phyloP scores from a whole-genome alignment of 768 basidiomycete genomes.

The Boletales sp. region DNA sequence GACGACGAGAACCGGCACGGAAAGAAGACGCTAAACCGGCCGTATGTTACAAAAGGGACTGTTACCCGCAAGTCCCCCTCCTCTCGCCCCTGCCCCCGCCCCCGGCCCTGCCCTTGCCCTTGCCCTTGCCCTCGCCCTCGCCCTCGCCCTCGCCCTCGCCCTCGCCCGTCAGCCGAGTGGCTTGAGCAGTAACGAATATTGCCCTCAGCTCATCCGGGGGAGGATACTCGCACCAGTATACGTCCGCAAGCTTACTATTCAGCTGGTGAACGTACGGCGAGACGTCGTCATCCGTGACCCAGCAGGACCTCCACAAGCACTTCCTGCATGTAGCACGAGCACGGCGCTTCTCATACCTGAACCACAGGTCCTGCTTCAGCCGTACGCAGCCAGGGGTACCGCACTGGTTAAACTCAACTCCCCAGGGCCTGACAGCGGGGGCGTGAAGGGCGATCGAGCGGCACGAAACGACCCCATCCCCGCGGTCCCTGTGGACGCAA shows the following conservation, averaged over 20 bases:
- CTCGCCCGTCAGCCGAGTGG: no score
- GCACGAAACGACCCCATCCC: not conserved
- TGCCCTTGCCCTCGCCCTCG: no score
- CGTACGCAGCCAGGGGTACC: not conserved
- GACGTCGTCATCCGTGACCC: not conserved
- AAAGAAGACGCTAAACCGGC: no score
- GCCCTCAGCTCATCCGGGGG: not conserved
- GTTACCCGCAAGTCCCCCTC: no score
- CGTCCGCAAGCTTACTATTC: not conserved
- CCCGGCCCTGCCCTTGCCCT: no score
- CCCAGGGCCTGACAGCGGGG: not conserved
- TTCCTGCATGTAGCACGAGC: not conserved
- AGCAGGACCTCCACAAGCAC: not conserved
- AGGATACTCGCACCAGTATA: not conserved
- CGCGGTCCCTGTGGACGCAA: not conserved
- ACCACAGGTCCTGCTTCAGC: not conserved
- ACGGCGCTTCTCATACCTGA: not conserved
- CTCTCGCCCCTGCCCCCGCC: no score
- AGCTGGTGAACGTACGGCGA: not conserved
- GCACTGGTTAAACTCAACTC: not conserved
- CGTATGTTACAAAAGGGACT: no score
- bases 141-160: no score
- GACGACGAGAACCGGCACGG: no score
- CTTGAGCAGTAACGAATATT: not conserved
- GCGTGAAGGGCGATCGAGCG: not conserved